phyloP scores from a whole-genome alignment of 177 flowering plant genomes.

The Tripterygium wilfordii region DNA sequence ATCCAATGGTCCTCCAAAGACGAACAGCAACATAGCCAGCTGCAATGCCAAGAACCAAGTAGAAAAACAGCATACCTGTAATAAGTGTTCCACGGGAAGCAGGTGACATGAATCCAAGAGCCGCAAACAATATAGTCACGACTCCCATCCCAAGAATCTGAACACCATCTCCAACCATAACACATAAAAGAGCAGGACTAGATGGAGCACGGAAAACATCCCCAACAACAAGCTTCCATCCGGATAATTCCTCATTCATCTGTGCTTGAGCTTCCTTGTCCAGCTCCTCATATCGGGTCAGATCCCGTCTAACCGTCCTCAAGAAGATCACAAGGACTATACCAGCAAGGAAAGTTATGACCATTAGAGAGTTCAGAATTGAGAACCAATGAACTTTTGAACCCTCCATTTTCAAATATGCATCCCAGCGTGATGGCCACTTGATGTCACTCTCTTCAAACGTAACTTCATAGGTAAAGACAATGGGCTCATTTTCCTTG shows the following conservation, averaged over 20 bases:
- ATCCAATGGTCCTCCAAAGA: conserved; percentile 62
- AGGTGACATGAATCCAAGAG: conserved; percentile 65
- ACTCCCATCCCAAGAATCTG: conserved; percentile 77
- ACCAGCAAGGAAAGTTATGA: conserved; percentile 71
- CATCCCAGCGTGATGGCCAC: conserved; percentile 84
- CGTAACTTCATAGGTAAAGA: conserved; percentile 53
- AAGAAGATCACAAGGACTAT: conserved; percentile 74
- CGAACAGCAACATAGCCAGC: conserved; percentile 74
- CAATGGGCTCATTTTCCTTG: conserved; percentile 50
- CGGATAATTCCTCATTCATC: conserved; percentile 82
- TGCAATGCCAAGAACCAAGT: conserved; percentile 62
- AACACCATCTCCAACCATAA: conserved; percentile 76
- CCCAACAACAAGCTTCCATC: conserved; percentile 36
- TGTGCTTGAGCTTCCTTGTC: conserved; percentile 85
- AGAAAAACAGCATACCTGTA: conserved; percentile 64
- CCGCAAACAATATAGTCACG: conserved; percentile 70
- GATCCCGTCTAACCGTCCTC: conserved; percentile 68
- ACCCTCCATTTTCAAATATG: conserved; percentile 76
- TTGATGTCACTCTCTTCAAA: conserved; percentile 64
- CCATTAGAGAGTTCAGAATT: conserved; percentile 69
- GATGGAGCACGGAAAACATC: conserved; percentile 69
- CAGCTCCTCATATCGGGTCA: conserved; percentile 76
- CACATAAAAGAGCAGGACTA: conserved; percentile 45
- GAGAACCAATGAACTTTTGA: conserved; percentile 76
- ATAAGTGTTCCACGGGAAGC: conserved; percentile 36